Evolutionary conservation across 768 basidiomycete genomes (phyloP), one percentile per base, ranked within the genome.

Genomic region (Boletellus ananiceps): DNA sequence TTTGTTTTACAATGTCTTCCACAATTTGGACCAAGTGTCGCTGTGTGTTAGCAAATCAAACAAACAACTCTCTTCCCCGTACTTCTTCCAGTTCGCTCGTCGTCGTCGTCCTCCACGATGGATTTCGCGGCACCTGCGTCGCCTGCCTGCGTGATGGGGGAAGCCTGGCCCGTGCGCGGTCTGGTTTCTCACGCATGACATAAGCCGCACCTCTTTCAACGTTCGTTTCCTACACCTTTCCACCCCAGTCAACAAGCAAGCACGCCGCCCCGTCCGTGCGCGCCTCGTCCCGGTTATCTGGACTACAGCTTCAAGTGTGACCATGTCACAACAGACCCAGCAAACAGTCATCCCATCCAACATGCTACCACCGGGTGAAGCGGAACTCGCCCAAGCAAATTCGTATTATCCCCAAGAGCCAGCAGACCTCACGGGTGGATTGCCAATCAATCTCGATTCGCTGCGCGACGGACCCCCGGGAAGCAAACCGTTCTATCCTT

Each of bases 401-500:
- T 81, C 78, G 50, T 83, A 81, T 45, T 88, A 88, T 65, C 88
- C 88, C 44, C 86, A 86, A 34, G 79, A 79, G 55, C 83, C 84
- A 54, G 83, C 76, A 61, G 88, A 91, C 73, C 77, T 90, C 53
- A 87, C 87, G 8, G 88, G 88, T 19, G 88, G 88, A 19, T 75
- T 90, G 29, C 88, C 88, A 44, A 88, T 92, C 61, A 92, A 88
- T 62, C 83, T 92, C 21, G 88, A 90, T 67, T 91, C 89, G 3
- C 74, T 92, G 48, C 77, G 89, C 46, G 89, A 93, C 62, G 88
- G 90, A 0, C 90, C 89, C 2, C 88, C 90, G 7, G 89, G 90
- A 40, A 88, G 82, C 65, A 93, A 93, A 66, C 89, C 89, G 6
- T 91, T 92, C 61, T 93, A 93, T 61, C 90, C 89, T 2, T 93